These are phyloP conservation scores for Phytophthora pistaciae DNA, from an alignment of 352 stramenopile genomes.

Conservation along the genomic window DNA sequence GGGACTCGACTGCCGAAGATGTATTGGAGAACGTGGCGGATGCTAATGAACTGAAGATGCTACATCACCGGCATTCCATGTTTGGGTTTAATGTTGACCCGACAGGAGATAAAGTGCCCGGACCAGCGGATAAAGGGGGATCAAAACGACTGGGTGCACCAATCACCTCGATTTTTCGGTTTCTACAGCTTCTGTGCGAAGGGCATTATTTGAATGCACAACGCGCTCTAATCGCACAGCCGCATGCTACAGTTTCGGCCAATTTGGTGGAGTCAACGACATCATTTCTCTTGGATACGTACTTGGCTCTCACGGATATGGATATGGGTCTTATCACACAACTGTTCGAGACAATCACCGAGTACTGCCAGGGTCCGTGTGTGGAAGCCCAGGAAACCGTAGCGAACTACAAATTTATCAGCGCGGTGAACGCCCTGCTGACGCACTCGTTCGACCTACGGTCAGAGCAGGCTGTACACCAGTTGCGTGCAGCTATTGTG, in stretches of 20 bases:
- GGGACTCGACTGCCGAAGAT: slow-evolving; percentile 1
- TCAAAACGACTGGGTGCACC: slow-evolving; percentile 29
- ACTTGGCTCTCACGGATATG: slow-evolving; percentile 55
- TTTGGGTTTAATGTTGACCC: slow-evolving; percentile 23
- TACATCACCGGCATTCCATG: slow-evolving; percentile 27
- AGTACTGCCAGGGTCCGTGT: slow-evolving; percentile 84
- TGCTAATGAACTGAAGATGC: slow-evolving; percentile 14
- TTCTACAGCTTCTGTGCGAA: slow-evolving; percentile 79
- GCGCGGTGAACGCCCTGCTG: slow-evolving; percentile 73
- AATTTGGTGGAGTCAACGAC: slow-evolving; percentile 79
- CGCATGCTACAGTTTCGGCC: slow-evolving; percentile 26
- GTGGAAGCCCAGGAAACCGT: slow-evolving; percentile 78
- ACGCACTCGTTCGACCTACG: slow-evolving; percentile 62
- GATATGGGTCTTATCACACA: slow-evolving; percentile 70
- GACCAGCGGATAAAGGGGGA: slow-evolving; percentile 13
- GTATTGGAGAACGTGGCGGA: slow-evolving; percentile 6
- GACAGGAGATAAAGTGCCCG: background rate
- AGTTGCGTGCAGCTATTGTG: slow-evolving; percentile 64
- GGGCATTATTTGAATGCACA: slow-evolving; percentile 77
- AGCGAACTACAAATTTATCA: slow-evolving; percentile 82
- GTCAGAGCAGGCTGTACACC: slow-evolving; percentile 25
- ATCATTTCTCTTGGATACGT: slow-evolving; percentile 73
- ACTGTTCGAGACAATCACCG: slow-evolving; percentile 79
- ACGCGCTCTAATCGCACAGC: slow-evolving; percentile 60
- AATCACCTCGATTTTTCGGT: slow-evolving; percentile 71